phyloP scores from a whole-genome alignment of 495 filamentous ascomycete species.

The Diplogelasinospora grovesii region DNA sequence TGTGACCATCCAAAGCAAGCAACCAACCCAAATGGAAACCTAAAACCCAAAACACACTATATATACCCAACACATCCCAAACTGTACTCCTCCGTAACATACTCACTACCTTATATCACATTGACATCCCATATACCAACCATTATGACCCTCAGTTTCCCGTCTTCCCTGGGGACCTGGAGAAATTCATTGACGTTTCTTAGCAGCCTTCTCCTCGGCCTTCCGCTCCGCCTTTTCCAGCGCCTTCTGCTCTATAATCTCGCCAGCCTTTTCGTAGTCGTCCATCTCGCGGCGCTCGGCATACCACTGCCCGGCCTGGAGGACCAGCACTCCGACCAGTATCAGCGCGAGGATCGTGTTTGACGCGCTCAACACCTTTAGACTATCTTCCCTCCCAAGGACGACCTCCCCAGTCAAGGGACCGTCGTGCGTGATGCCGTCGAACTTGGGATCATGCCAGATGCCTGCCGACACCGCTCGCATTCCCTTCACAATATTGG shows the following conservation, averaged over 20 bases:
- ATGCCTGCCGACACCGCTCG: constrained; percentile 59
- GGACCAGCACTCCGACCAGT: constrained; percentile 78
- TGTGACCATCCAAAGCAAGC: no score
- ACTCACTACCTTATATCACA: no score
- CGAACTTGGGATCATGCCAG: constrained; percentile 46
- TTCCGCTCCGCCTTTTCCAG: constrained; percentile 33
- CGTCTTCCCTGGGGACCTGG: no score
- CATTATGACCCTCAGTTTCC: no score
- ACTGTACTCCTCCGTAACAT: no score
- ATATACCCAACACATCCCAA: no score
- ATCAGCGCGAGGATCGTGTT: constrained; percentile 93
- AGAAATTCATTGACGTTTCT: no score
- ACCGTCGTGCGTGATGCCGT: constrained; percentile 36
- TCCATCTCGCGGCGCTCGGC: constrained; percentile 86
- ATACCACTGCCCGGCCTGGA: constrained; percentile 99
- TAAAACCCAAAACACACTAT: no score
- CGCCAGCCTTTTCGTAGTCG: constrained; percentile 48
- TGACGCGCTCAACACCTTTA: constrained; percentile 88
- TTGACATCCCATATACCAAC: no score
- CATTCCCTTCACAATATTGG: constrained; percentile 93
- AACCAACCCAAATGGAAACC: no score
- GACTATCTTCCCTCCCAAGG: constrained; percentile 70
- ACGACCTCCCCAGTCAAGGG: constrained; percentile 36
- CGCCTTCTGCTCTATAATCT: constrained; percentile 48
- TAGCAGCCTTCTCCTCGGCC: no score